Evolutionary conservation across 2,329 filamentous ascomycete species (phyloP).

Genomic region (Mariannaea sp.): DNA sequence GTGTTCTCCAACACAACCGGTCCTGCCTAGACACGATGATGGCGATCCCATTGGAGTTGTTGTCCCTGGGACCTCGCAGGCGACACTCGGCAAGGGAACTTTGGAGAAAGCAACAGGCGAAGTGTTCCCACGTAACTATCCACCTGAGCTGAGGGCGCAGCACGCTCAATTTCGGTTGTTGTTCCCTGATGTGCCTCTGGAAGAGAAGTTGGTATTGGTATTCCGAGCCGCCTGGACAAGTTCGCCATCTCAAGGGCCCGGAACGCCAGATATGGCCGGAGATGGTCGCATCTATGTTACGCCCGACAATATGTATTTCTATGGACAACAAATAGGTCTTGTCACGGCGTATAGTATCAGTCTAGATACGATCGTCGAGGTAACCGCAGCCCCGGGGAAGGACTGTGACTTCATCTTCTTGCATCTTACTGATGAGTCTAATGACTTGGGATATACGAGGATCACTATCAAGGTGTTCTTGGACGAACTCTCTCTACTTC

Average conservation of each 20-base stretch:
- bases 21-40: conserved; percentile 42
- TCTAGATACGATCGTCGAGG: conserved; percentile 79
- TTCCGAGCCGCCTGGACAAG: conserved; percentile 87
- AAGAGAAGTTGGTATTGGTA: conserved; percentile 86
- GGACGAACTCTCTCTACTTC: conserved; percentile 81
- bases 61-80: conserved; percentile 40
- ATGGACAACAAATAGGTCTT: conserved; percentile 91
- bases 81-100: conserved; percentile 37
- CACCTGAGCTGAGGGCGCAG: conserved; percentile 79
- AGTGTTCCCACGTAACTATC: conserved; percentile 76
- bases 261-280: conserved; percentile 56
- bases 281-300: conserved; percentile 86
- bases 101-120: conserved; percentile 48
- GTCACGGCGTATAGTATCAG: conserved; percentile 81
- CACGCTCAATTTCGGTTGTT: conserved; percentile 92
- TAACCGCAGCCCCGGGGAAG: conserved; percentile 85
- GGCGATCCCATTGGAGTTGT: conserved; percentile 51
- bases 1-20: conserved; percentile 37
- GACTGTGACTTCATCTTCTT: conserved; percentile 94
- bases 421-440: conserved; percentile 68
- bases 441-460: conserved; percentile 68
- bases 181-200: conserved; percentile 77
- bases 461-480: conserved; percentile 93
- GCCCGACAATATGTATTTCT: conserved; percentile 88
- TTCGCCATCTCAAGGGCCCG: conserved; percentile 49